Evolutionary conservation across 208 protist species (phyloP).

Genomic region (Acanthamoeba triangularis): DNA sequence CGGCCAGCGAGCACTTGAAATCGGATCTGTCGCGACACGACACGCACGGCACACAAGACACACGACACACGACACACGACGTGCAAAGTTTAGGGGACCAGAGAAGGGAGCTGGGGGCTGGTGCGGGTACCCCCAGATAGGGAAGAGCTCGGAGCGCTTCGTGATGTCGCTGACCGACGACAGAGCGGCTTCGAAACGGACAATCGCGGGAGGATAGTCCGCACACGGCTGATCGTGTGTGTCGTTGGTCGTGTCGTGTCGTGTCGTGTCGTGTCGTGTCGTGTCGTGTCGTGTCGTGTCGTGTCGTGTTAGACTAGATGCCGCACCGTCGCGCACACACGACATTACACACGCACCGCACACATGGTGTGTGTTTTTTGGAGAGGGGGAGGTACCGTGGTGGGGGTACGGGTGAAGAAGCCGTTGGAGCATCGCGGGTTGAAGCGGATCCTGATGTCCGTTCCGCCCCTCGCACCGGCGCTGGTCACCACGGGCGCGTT

Average conservation of each 20-base stretch:
- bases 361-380: not conserved
- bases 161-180: constrained; percentile 53
- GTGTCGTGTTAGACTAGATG: not conserved
- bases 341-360: not conserved
- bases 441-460: not conserved
- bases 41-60: not conserved
- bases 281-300: too few species aligned
- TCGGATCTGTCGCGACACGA: not conserved
- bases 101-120: not conserved
- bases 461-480: not conserved
- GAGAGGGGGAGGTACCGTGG: not conserved
- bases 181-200: not conserved
- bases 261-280: too few species aligned
- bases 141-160: not conserved
- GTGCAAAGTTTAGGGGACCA: not conserved
- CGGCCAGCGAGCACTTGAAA: not conserved
- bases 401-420: not conserved
- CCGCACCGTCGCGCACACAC: too few species aligned
- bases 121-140: not conserved
- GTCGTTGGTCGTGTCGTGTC: too few species aligned
- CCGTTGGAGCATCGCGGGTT: constrained; percentile 3
- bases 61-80: not conserved
- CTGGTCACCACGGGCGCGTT: constrained; percentile 1
- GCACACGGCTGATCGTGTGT: constrained; percentile 51
- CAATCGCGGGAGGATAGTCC: constrained; percentile 20